Conservation (phyloP, 306 rosid species). For the Pyrus bretschneideri region DNA sequence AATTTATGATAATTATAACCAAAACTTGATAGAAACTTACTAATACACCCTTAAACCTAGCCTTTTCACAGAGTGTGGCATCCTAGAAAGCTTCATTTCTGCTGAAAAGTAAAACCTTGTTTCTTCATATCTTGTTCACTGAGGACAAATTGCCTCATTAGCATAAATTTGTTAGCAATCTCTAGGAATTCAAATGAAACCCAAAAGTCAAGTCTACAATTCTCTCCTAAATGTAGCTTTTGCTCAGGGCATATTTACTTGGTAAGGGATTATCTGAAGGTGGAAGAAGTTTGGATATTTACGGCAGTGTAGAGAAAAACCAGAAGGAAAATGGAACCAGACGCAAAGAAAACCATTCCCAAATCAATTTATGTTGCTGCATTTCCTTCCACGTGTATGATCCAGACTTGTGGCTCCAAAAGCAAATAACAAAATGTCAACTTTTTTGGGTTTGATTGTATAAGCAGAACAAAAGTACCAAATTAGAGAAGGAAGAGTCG, state of each 20-base stretch:
- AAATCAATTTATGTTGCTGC: background rate
- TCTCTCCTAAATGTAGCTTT: background rate
- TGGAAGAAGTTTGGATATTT: slow-evolving; percentile 57
- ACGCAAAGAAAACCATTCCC: slow-evolving; percentile 45
- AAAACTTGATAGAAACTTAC: too few relatives aligned
- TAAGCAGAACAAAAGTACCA: too few relatives aligned
- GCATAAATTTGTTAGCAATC: background rate
- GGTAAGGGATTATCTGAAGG: slow-evolving; percentile 26
- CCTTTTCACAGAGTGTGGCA: background rate
- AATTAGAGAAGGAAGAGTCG: too few relatives aligned
- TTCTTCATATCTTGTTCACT: background rate
- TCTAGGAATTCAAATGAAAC: background rate
- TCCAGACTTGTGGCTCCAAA: background rate
- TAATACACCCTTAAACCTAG: background rate
- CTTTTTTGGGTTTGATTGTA: background rate
- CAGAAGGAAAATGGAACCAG: slow-evolving; percentile 43
- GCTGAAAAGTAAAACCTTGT: background rate
- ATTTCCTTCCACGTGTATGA: background rate
- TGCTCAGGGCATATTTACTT: background rate
- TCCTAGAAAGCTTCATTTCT: background rate
- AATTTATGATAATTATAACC: too few relatives aligned
- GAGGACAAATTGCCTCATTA: background rate
- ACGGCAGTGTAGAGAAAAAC: slow-evolving; percentile 50
- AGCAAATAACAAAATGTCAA: background rate
- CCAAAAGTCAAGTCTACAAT: background rate